These are phyloP conservation scores for Penicillium desertorum DNA, from an alignment of 495 filamentous ascomycete genomes.

Conservation along the genomic window DNA sequence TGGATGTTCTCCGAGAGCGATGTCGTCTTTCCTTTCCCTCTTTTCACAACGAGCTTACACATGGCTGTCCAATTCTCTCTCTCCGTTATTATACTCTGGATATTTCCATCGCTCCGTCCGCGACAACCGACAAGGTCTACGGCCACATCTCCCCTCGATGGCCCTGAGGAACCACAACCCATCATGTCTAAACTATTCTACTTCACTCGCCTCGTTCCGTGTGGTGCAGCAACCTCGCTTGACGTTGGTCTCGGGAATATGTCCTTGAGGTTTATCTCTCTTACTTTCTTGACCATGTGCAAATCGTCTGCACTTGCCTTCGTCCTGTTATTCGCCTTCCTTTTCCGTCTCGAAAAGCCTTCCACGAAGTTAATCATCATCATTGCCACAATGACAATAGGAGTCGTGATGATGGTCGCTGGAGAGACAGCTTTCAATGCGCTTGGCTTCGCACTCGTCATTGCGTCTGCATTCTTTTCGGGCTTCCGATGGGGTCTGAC, in stretches of 20 bases:
- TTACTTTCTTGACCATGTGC: constrained; percentile 99
- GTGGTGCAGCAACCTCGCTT: constrained; percentile 87
- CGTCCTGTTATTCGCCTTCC: constrained; percentile 91
- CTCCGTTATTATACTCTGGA: constrained; percentile 73
- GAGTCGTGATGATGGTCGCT: constrained; percentile 98
- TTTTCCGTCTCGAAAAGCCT: constrained; percentile 87
- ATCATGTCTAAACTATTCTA: constrained; percentile 90
- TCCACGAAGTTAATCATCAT: constrained; percentile 83
- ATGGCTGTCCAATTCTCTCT: constrained; percentile 95
- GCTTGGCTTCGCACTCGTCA: constrained; percentile 87
- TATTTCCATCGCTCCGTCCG: constrained; percentile 83
- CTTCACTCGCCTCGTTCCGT: constrained; percentile 86
- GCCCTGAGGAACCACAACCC: constrained; percentile 55
- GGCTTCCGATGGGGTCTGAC: constrained; percentile 97
- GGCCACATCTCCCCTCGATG: constrained; percentile 49
- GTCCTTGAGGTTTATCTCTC: constrained; percentile 88
- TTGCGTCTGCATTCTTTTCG: constrained; percentile 88
- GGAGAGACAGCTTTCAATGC: constrained; percentile 90
- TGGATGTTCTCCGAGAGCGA: constrained; percentile 96
- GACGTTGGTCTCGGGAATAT: constrained; percentile 98
- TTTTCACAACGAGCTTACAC: constrained; percentile 93
- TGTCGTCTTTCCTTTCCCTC: constrained; percentile 87
- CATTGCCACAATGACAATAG: constrained; percentile 88
- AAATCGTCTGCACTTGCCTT: constrained; percentile 96
- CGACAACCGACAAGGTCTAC: constrained; percentile 47